phyloP scores from a whole-genome alignment of 139 green algal genomes.

The Tetradesmus obliquus region DNA sequence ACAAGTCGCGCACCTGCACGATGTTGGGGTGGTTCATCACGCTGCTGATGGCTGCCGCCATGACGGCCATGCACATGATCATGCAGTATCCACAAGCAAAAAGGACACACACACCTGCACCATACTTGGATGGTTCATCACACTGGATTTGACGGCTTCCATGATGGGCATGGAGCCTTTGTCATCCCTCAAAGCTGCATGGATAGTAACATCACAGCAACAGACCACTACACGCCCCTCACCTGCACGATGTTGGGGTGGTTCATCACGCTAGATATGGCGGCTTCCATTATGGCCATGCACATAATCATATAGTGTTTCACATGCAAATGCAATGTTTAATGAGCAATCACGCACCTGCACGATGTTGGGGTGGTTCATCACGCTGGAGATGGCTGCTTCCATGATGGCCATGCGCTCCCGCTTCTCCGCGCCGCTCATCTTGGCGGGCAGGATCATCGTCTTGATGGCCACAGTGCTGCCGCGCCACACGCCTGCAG shows the following conservation, averaged over 20 bases:
- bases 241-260: not conserved
- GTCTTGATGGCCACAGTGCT: conserved; percentile 58
- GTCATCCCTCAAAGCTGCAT: too few relatives aligned
- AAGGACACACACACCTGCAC: not conserved
- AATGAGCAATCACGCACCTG: too few relatives aligned
- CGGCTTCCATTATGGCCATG: conserved; percentile 57
- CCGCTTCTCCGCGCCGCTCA: conserved; percentile 51
- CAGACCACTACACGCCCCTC: too few relatives aligned
- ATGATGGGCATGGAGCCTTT: conserved; percentile 47
- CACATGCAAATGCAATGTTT: too few relatives aligned
- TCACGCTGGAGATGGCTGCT: conserved; percentile 49
- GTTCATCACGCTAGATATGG: conserved; percentile 45
- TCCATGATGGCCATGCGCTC: conserved; percentile 58
- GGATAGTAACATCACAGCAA: too few relatives aligned
- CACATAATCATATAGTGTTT: too few relatives aligned
- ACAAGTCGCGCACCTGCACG: conserved; percentile 19
- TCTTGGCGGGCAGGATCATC: conserved; percentile 61
- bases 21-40: conserved; percentile 49
- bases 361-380: not conserved
- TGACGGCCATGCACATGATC: too few relatives aligned
- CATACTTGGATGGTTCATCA: conserved; percentile 49
- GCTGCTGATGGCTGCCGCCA: not conserved
- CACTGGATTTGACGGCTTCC: conserved; percentile 50
- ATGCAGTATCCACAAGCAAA: too few relatives aligned
- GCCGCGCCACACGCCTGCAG: conserved; percentile 51